Conservation (phyloP, 306 rosid genomes). For the Sicyos edulis region DNA sequence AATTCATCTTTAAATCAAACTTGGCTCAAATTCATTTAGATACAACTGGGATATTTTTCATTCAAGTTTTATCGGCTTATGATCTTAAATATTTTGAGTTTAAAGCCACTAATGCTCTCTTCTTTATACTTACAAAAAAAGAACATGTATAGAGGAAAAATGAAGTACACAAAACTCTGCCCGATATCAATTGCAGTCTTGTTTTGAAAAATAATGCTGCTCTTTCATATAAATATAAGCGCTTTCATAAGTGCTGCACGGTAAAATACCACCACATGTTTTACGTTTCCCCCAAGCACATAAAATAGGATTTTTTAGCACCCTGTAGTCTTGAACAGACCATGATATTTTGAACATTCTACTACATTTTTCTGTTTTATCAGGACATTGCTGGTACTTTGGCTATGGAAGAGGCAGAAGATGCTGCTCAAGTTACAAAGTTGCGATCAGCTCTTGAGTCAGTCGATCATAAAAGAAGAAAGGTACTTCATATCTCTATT, state of each 20-base stretch:
- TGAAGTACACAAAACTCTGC: neutral
- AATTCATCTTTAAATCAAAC: neutral
- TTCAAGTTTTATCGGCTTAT: neutral
- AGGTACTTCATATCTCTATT: conserved; percentile 43
- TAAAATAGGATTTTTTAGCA: neutral
- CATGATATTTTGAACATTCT: neutral
- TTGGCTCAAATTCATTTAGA: conserved; percentile 1
- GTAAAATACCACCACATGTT: neutral
- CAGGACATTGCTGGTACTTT: conserved; percentile 99
- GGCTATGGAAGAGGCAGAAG: conserved; percentile 89
- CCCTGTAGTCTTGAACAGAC: neutral
- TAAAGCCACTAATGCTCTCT: neutral
- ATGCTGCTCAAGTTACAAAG: conserved; percentile 78
- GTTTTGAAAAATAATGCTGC: neutral
- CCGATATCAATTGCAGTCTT: neutral
- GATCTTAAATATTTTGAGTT: neutral
- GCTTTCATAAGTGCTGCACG: neutral
- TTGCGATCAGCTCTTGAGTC: conserved; percentile 95
- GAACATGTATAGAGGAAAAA: conserved; percentile 1
- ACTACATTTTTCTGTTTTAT: conserved; percentile 24
- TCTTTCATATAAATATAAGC: neutral
- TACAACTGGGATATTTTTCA: neutral
- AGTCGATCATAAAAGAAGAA: conserved; percentile 96
- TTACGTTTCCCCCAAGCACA: neutral
- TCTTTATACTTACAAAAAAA: neutral